These are phyloP conservation scores for Rhipidocladum racemiflorum DNA, from an alignment of 176 grass and related monocot species.

Conservation along the genomic window DNA sequence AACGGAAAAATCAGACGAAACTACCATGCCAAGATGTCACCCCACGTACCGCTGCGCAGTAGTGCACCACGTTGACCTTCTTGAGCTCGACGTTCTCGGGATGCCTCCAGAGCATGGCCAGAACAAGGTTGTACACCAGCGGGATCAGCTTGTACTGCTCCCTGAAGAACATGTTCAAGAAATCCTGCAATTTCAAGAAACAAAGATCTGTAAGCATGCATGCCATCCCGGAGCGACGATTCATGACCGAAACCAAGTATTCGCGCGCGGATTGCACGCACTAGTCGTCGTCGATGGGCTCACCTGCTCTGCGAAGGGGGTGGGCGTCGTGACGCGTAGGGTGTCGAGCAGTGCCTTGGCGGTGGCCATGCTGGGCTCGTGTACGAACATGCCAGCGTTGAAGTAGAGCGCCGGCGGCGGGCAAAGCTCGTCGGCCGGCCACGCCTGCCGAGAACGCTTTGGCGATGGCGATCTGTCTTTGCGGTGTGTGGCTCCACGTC, in stretches of 20 bases:
- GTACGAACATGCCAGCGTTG: slow-evolving; percentile 94
- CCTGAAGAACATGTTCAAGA: slow-evolving; percentile 90
- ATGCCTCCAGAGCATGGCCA: slow-evolving; percentile 96
- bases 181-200: slow-evolving; percentile 54
- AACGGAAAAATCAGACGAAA: neutral
- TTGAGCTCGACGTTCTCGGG: slow-evolving; percentile 87
- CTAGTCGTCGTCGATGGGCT: neutral
- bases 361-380: slow-evolving; percentile 70
- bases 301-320: slow-evolving; percentile 82
- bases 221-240: neutral
- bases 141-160: slow-evolving; percentile 88
- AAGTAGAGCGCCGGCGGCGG: slow-evolving; percentile 83
- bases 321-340: slow-evolving; percentile 44
- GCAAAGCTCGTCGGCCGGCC: slow-evolving; percentile 66
- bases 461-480: no score
- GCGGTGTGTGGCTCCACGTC: slow-evolving; percentile 81
- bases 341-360: slow-evolving; percentile 53
- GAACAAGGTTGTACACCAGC: slow-evolving; percentile 68
- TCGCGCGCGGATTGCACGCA: neutral
- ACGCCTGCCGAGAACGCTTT: no score
- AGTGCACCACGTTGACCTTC: slow-evolving; percentile 87
- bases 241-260: neutral
- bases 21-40: neutral
- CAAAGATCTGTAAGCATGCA: neutral
- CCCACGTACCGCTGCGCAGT: slow-evolving; percentile 72